Evolutionary conservation across 495 filamentous ascomycete species (phyloP), one percentile per base, ranked within the genome.

Genomic region (Xylaria telfairii): DNA sequence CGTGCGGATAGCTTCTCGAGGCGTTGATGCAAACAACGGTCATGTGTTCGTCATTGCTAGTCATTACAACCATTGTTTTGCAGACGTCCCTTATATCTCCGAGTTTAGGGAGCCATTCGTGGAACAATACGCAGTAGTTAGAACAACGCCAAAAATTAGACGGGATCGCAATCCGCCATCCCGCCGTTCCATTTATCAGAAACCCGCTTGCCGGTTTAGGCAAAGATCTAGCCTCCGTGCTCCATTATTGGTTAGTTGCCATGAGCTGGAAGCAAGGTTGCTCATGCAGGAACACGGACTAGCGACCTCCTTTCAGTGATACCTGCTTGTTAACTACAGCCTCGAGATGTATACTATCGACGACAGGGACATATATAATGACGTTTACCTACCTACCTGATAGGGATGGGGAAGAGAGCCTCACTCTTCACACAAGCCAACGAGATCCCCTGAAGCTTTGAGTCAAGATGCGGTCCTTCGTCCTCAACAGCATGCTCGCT

Each of bases 201-300:
- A 49, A 13, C 44, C 68, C 68, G 65, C 68, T 70, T 70, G 19
- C 68, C 51, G 13, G 17, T 70, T 56, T 65, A 26, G 68, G 68
- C 51, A 17, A 41, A 4, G 17, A 39, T 4, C 28, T 63, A 65
- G 49, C 60, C 21, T 70, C 68, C 68, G 68, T 47, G 46, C 49
- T 12, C 61, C 60, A 47, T 59, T 59, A 70, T 65, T 46, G 61
- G 68, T 70, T 70, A 65, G 61, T 59, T 60, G 53, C 24, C 19
- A 9, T n/a, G 44, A 67, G 51, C 34, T 49, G 10, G 32, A 0
- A 32, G 41, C 66, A 39, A 59, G 44, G 53, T 68, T 39, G 54
- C 39, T 2, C 30, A 68, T 68, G 57, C 44, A 64, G 47, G 37
- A 56, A 70, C 59, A 47, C 68, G 68, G 68, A 70, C 68, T 54